These are phyloP conservation scores for Verticillium zaregamsianum DNA, from an alignment of 2,329 filamentous ascomycete genomes.

Conservation along the genomic window DNA sequence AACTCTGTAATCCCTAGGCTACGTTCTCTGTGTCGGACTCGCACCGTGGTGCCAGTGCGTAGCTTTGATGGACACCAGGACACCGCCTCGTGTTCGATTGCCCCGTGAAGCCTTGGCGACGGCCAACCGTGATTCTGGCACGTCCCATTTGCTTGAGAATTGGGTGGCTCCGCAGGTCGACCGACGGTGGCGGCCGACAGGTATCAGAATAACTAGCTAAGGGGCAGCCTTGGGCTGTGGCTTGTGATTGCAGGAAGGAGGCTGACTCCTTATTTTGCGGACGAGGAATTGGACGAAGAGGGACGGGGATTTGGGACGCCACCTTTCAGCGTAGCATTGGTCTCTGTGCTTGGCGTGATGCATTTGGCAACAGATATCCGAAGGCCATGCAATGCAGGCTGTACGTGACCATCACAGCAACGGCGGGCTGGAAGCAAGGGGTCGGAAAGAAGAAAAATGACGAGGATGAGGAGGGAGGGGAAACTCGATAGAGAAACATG, in stretches of 20 bases:
- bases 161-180: too few relatives aligned
- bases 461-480: neutral
- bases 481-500: neutral
- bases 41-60: too few relatives aligned
- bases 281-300: neutral
- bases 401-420: neutral
- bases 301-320: neutral
- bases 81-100: too few relatives aligned
- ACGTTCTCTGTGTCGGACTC: too few relatives aligned
- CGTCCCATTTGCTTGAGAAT: too few relatives aligned
- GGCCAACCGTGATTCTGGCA: too few relatives aligned
- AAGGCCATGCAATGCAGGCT: neutral
- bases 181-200: too few relatives aligned
- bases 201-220: too few relatives aligned
- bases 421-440: neutral
- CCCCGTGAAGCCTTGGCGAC: too few relatives aligned
- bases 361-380: neutral
- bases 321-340: neutral
- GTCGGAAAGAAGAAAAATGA: neutral
- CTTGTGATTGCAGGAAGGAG: neutral
- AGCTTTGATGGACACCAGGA: too few relatives aligned
- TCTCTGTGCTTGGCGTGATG: neutral
- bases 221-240: neutral
- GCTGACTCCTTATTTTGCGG: neutral
- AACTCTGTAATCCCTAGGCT: too few relatives aligned